Base-by-base conservation (phyloP, 1,284 basidiomycete genomes). In the Paramarasmius palmivorus region DNA sequence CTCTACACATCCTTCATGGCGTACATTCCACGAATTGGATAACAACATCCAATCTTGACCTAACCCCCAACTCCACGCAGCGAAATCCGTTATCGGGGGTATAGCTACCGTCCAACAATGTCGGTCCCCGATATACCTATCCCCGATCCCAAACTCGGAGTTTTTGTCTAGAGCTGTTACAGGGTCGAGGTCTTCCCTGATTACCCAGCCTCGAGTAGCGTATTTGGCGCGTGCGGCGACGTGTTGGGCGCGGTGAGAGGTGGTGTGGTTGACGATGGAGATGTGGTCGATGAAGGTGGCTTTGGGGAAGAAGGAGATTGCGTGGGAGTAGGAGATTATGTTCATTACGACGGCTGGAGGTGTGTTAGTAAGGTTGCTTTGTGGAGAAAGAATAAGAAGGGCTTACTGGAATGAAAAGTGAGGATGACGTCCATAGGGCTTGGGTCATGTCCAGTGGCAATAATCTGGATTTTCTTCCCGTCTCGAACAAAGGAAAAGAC, bases 381-480 rank as follows among this genome's bases (percentile, higher is more conserved):
- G 35, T 26, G 15, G 39, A 17, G 3, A 52, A 20, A 23, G n/a
- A n/a, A 50, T 12, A 34, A 41, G 4, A 14, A 44, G n/a, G n/a
- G n/a, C 50, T 20, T 19, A 52, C 50, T 52, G 10, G 50, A 52
- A 29, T 52, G 50, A 52, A 52, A 52, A 29, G 23, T 5, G 5
- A 52, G 19, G 8, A 52, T 52, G 22, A 44, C 50, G 4, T 22
- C 29, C 23, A 52, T 10, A n/a, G 50, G 50, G 12, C 15, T 25
- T 15, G 15, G 9, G 29, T n/a, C n/a, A 32, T 47, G 45, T n/a
- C 19, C 17, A 4, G 15, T 20, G 3, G 40, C 17, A 26, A 44
- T 52, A 12, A 44, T 17, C 32, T 52, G 50, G 14, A 52, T 20
- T 5, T 48, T 22, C 29, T 35, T 42, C 4, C 39, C 15, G 12